Evolutionary conservation across 2,329 filamentous ascomycete species (phyloP), one percentile per base, ranked within the genome.

Genomic region (Pyricularia pennisetigena): DNA sequence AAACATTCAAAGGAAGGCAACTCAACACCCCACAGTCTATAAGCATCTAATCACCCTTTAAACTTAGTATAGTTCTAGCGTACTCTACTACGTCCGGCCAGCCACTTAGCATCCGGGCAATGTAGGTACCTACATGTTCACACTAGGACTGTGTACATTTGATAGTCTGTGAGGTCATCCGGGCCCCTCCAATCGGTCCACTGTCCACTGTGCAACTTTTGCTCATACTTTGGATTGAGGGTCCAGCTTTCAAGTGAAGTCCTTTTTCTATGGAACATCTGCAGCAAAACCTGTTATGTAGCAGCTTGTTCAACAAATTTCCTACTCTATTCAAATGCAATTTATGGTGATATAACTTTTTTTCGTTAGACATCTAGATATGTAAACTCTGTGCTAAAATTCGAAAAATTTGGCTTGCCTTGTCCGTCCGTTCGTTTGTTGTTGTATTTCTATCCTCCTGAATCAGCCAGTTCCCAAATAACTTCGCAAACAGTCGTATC

Each of bases 341-440:
- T n/a, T 8, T n/a, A n/a, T n/a, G 24, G 5, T 28, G 28, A 10
- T 62, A 28, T 62, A 28, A 28, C 59, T 28, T 30, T 28, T 30
- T 41, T 62, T 62, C 59, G 59, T 62, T 62, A 62, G 59, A 8
- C 24, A 28, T 62, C 59, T 62, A 62, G 59, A 62, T 62, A 62
- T 10, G 59, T 62, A 62, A 61, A 62, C 59, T 28, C 59, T 62
- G 59, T 62, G 59, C 59, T 28, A 62, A 28, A 28, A 62, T 62
- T 62, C 24, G 24, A 62, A 62, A 62, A 62, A 62, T 62, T 29
- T 28, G 14, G 24, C 14, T 16, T 30, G 26, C 24, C 23, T 62
- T 62, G 59, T 29, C 59, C 59, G 14, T 62, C 59, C 59, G 16
- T 62, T 28, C n/a, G n/a, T n/a, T n/a, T n/a, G n/a, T n/a, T 8